A percentile compares a stretch with the other conserved stretches of the same genome.
Evolutionary conservation across 768 basidiomycete genomes (phyloP).

Genomic region (Termitomyces sp.): DNA sequence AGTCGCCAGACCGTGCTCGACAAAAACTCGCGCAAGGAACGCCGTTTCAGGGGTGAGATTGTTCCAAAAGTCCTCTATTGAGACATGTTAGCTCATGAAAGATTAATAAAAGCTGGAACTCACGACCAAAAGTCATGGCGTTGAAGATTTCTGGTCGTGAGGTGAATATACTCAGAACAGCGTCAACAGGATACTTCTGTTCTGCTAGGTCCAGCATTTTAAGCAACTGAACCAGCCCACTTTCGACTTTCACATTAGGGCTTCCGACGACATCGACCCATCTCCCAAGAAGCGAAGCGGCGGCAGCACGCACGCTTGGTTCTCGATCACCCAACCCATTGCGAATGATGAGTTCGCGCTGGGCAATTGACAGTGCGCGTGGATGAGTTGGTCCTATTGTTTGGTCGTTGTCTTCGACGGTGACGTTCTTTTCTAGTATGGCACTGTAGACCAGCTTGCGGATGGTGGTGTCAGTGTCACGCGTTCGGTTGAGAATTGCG

Average conservation of each 20-base stretch:
- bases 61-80: slow-evolving; percentile 67
- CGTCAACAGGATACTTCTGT: slow-evolving; percentile 61
- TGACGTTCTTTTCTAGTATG: slow-evolving; percentile 44
- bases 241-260: slow-evolving; percentile 18
- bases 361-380: slow-evolving; percentile 56
- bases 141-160: slow-evolving; percentile 62
- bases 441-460: slow-evolving; percentile 70
- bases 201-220: slow-evolving; percentile 54
- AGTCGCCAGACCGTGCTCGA: slow-evolving; percentile 65
- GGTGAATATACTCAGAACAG: slow-evolving; percentile 67
- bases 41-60: slow-evolving; percentile 67
- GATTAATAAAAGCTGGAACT: slow-evolving; percentile 13
- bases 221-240: slow-evolving; percentile 17
- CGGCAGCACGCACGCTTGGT: slow-evolving; percentile 61
- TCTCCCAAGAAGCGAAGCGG: slow-evolving; percentile 60
- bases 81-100: neutral
- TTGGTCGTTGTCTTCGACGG: slow-evolving; percentile 14
- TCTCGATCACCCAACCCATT: slow-evolving; percentile 89
- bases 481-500: slow-evolving; percentile 65
- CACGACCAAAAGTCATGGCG: slow-evolving; percentile 65
- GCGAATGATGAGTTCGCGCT: slow-evolving; percentile 73
- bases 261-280: slow-evolving; percentile 68
- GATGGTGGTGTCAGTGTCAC: slow-evolving; percentile 72
- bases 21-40: slow-evolving; percentile 79
- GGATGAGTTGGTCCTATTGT: slow-evolving; percentile 63